These are phyloP conservation scores for Persicaria maculosa DNA, from an alignment of 148 eudicot species.

Conservation along the genomic window DNA sequence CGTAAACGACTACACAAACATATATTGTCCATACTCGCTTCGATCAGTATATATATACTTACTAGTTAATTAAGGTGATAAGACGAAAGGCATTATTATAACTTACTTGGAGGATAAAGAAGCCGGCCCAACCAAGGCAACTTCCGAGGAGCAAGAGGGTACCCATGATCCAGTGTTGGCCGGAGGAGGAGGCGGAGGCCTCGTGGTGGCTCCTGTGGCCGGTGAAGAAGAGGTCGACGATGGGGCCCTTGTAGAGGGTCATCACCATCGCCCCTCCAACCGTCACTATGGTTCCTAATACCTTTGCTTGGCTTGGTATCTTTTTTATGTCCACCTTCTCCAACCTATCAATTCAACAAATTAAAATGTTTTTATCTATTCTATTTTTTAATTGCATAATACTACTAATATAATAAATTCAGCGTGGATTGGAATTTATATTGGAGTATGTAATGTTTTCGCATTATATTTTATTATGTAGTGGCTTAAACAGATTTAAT, in stretches of 20 bases:
- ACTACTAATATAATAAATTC: neutral
- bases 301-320: conserved; percentile 50
- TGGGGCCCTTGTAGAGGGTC: conserved; percentile 56
- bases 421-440: too few relatives aligned
- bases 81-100: neutral
- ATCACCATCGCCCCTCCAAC: conserved; percentile 49
- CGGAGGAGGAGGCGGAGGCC: conserved; percentile 15
- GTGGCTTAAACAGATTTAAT: too few relatives aligned
- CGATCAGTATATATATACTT: neutral
- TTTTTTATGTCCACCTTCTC: conserved; percentile 51
- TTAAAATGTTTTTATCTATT: neutral
- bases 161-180: conserved; percentile 47
- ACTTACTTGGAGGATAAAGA: conserved; percentile 57
- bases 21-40: neutral
- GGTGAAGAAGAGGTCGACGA: conserved; percentile 30
- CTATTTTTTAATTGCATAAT: neutral
- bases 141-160: conserved; percentile 45
- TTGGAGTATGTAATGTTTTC: too few relatives aligned
- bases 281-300: conserved; percentile 51
- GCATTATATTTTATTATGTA: too few relatives aligned
- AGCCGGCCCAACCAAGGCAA: conserved; percentile 48
- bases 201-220: conserved; percentile 15
- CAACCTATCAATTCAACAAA: conserved; percentile 19
- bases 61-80: neutral
- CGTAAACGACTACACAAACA: conserved; percentile 37